Conservation (phyloP, 306 rosid genomes). For the Lablab purpureus region DNA sequence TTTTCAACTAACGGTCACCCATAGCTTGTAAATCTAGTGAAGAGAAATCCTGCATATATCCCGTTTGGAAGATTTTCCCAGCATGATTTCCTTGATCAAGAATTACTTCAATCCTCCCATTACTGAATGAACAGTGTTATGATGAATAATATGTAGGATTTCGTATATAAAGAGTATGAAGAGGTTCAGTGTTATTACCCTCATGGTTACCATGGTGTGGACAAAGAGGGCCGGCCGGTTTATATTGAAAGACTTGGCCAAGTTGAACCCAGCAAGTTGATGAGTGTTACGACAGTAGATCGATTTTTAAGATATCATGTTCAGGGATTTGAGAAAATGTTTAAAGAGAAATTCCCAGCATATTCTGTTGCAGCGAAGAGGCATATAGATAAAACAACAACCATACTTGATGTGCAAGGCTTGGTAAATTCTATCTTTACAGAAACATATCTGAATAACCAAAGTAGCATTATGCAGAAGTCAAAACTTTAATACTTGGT, state of each 20-base stretch:
- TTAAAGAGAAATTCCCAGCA: constrained; percentile 89
- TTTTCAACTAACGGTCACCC: constrained; percentile 37
- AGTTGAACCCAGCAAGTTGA: constrained; percentile 83
- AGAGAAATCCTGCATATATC: constrained; percentile 36
- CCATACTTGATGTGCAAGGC: constrained; percentile 91
- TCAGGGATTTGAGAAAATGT: constrained; percentile 91
- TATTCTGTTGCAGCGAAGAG: constrained; percentile 91
- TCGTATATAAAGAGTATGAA: constrained; percentile 74
- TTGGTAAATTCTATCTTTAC: constrained; percentile 67
- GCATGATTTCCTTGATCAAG: constrained; percentile 34
- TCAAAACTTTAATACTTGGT: constrained; percentile 26
- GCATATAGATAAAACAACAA: constrained; percentile 78
- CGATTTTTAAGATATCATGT: constrained; percentile 89
- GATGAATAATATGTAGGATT: constrained; percentile 63
- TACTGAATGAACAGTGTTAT: constrained; percentile 44
- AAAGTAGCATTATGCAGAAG: constrained; percentile 28
- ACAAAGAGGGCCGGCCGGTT: constrained; percentile 90
- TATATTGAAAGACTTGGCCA: constrained; percentile 95
- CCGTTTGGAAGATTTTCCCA: constrained; percentile 33
- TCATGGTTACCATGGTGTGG: constrained; percentile 97
- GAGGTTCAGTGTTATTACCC: constrained; percentile 88
- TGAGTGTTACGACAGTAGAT: constrained; percentile 87
- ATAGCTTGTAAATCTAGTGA: constrained; percentile 39
- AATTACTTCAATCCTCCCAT: constrained; percentile 39
- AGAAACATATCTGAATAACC: constrained; percentile 34